Conservation (phyloP, 2,329 filamentous ascomycete genomes). For the Stemphylium beticola region DNA sequence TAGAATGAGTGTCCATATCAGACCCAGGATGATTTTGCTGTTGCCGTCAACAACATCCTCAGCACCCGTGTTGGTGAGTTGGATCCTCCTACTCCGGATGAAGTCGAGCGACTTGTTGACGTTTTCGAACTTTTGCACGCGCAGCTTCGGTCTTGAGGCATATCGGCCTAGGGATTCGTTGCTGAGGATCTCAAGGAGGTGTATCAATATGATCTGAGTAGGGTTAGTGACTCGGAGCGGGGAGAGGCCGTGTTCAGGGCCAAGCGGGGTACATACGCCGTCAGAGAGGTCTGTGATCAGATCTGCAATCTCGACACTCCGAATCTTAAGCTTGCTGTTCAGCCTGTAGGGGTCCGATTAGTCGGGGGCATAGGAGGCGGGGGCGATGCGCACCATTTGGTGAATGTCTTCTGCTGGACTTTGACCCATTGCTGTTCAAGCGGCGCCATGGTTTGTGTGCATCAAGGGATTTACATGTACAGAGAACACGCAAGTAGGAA, state of each 20-base stretch:
- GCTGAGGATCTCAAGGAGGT: constrained; percentile 94
- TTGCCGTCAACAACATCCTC: constrained; percentile 99
- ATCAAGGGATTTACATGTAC: constrained; percentile 28
- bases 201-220: constrained; percentile 84
- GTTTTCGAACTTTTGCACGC: constrained; percentile 97
- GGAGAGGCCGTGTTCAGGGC: constrained; percentile 7
- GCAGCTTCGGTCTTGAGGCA: constrained; percentile 92
- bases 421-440: constrained; percentile 70
- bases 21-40: constrained; percentile 92
- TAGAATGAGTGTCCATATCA: constrained; percentile 98
- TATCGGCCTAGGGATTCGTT: constrained; percentile 95
- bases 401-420: constrained; percentile 98
- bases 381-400: constrained; percentile 76
- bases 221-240: constrained; percentile 17
- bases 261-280: constrained; percentile 69
- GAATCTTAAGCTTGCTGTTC: constrained; percentile 87
- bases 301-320: constrained; percentile 82
- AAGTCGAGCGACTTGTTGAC: constrained; percentile 95
- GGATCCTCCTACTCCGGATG: constrained; percentile 87
- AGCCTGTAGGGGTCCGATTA: constrained; percentile 66
- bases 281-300: constrained; percentile 89
- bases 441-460: constrained; percentile 49
- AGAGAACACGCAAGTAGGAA: constrained; percentile 31
- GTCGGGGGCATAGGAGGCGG: constrained; percentile 16
- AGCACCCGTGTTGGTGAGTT: constrained; percentile 97